Percentiles rank a stretch among this genome's conserved stretches.
Conservation (phyloP, 2,329 filamentous ascomycete species). For the Nemania diffusa region DNA sequence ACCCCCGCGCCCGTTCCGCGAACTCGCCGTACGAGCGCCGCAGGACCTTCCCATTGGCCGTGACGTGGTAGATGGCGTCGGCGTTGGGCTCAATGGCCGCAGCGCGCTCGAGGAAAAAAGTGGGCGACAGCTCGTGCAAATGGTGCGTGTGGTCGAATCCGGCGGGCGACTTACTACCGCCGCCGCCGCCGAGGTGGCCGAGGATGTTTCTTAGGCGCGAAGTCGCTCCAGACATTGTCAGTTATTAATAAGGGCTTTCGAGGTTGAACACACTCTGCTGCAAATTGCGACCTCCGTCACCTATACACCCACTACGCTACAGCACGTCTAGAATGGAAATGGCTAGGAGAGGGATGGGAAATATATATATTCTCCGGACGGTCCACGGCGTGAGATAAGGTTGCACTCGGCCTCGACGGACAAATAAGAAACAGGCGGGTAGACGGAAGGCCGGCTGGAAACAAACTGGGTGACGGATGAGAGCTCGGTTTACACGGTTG, state of each 20-base stretch:
- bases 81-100: constrained; percentile 89
- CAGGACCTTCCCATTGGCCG: constrained; percentile 77
- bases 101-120: constrained; percentile 85
- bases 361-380: not conserved
- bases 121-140: constrained; percentile 84
- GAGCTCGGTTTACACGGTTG: not conserved
- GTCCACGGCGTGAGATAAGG: not conserved
- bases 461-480: not conserved
- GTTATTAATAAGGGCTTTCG: too few relatives aligned
- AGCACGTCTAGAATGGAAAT: not conserved
- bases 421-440: not conserved
- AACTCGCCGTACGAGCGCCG: constrained; percentile 82
- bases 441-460: not conserved
- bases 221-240: constrained; percentile 69
- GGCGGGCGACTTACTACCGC: constrained; percentile 49
- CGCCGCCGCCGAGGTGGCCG: constrained; percentile 57
- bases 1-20: constrained; percentile 84
- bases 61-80: constrained; percentile 86
- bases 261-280: too few relatives aligned
- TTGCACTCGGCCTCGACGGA: not conserved
- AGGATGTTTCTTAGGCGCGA: constrained; percentile 70
- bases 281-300: not conserved
- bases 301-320: not conserved
- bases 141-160: constrained; percentile 63
- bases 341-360: not conserved